Evolutionary conservation across 1,284 basidiomycete species (phyloP), one percentile per base, ranked within the genome.

Genomic region (Ceratobasidium sp.): DNA sequence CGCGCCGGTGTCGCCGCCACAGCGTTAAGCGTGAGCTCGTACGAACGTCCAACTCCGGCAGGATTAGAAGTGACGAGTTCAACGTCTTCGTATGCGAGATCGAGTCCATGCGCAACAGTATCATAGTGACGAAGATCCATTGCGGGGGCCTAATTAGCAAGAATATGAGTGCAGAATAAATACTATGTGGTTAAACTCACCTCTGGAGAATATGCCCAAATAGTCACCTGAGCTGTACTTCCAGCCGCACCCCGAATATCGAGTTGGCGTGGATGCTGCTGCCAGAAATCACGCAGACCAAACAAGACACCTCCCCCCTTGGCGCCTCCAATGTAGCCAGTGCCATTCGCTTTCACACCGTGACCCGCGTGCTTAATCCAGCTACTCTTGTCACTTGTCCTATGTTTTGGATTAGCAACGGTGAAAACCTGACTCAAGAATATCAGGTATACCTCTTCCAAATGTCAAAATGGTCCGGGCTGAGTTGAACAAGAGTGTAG

Each of bases 91-190:
- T 87, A 87, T 9, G 85, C 80, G 2, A 87, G 82, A 68, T 87
- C 85, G 15, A 87, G 82, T 7, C 85, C 85, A 78, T 86, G 86
- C 42, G 86, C 81, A 10, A 86, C 84, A 0, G 84, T 85, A 78
- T 87, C 86, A 79, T 87, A 87, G 79, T 86, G 86, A 10, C 86
- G 82, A 83, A 86, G 84, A 80, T 87, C 86, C 81, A 86, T 85
- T 1, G 85, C 85, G 12, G 83, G 83, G 33, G 85, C 86, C 83
- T 85, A 62, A 28, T 20, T 1, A 54, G 5, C 1, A 26, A 56
- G 0, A 23, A 23, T 65, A 13, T 65, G 38, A 66, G 15, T 26
- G 5, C 12, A 13, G 2, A 42, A 9, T 57, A 13, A 38, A 56
- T 6, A 1, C 10, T 46, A 23, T 10, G 7, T 5, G 33, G 33